A percentile compares a stretch with the other conserved stretches of the same genome.
Evolutionary conservation across 202 grass and related monocot genomes (phyloP).

Genomic region (Cymbopogon flexuosus): DNA sequence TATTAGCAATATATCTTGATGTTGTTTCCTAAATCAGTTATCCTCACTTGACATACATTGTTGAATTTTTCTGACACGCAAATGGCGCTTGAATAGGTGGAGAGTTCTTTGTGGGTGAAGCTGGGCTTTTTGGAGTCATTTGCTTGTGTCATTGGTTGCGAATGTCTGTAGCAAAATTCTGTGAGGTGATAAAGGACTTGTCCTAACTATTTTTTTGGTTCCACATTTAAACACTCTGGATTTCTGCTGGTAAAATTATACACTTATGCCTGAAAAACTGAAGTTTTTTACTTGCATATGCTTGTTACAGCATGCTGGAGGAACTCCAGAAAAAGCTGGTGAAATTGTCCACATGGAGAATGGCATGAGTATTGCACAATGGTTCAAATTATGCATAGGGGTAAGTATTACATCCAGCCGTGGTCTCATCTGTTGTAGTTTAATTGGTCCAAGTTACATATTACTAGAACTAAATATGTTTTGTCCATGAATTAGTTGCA

Average conservation of each 20-base stretch:
- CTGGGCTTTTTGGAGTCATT: conserved; percentile 62
- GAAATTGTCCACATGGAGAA: conserved; percentile 81
- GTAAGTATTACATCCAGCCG: conserved; percentile 42
- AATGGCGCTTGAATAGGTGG: conserved; percentile 56
- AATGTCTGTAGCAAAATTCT: conserved; percentile 91
- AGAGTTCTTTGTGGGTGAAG: conserved; percentile 63
- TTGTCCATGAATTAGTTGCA: conserved; percentile 3
- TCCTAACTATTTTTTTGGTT: conserved; percentile 15
- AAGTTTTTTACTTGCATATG: neutral
- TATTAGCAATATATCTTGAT: conserved; percentile 1
- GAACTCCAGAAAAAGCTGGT: conserved; percentile 61
- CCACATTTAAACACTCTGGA: neutral
- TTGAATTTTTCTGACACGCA: conserved; percentile 25
- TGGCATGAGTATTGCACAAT: conserved; percentile 80
- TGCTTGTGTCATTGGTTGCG: conserved; percentile 67
- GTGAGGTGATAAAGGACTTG: conserved; percentile 51
- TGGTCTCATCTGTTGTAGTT: neutral
- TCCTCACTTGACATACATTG: neutral
- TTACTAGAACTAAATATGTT: neutral
- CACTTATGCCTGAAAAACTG: neutral
- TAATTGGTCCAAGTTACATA: neutral
- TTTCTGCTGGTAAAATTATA: conserved; percentile 13
- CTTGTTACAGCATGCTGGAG: conserved; percentile 79
- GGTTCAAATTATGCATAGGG: conserved; percentile 62
- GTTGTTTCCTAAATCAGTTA: conserved; percentile 3